Evolutionary conservation across 306 rosid genomes (phyloP).

Genomic region (Astragalus glycyphyllos): DNA sequence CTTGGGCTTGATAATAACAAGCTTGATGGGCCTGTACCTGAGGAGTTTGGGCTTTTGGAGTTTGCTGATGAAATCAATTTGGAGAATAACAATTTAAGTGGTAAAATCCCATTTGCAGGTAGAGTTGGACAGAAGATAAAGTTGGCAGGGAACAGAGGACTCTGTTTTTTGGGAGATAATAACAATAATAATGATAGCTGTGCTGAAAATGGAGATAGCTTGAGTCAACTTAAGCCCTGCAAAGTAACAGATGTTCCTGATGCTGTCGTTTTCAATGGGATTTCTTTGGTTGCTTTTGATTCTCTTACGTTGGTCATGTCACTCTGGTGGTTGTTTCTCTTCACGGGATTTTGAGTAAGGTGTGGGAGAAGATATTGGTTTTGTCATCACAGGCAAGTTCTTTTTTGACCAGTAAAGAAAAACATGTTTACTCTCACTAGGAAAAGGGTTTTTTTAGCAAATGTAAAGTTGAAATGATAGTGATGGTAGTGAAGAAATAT

Average conservation of each 20-base stretch:
- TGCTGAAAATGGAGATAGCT: constrained; percentile 6
- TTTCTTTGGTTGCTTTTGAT: constrained; percentile 49
- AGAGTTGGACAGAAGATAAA: constrained; percentile 55
- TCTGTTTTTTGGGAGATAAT: constrained; percentile 55
- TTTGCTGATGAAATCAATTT: constrained; percentile 65
- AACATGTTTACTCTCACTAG: constrained; percentile 38
- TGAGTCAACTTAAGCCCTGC: constrained; percentile 55
- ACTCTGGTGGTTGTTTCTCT: constrained; percentile 40
- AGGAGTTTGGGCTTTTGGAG: constrained; percentile 63
- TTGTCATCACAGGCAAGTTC: too few relatives aligned
- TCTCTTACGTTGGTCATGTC: constrained; percentile 36
- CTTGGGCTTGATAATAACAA: constrained; percentile 75
- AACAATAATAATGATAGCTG: not conserved
- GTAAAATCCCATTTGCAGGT: constrained; percentile 54
- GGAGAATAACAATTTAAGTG: constrained; percentile 83
- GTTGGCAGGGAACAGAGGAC: constrained; percentile 67
- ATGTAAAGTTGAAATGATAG: constrained; percentile 27
- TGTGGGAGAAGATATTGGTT: not conserved
- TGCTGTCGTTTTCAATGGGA: constrained; percentile 50
- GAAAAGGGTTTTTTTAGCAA: constrained; percentile 22
- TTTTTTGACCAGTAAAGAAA: constrained; percentile 29
- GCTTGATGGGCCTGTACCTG: constrained; percentile 74
- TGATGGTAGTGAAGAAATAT: constrained; percentile 16
- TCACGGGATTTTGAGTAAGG: constrained; percentile 38
- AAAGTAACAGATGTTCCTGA: constrained; percentile 46